Base-by-base conservation (phyloP, 2,329 filamentous ascomycete genomes). In the Fusarium tanahbumbuense region DNA sequence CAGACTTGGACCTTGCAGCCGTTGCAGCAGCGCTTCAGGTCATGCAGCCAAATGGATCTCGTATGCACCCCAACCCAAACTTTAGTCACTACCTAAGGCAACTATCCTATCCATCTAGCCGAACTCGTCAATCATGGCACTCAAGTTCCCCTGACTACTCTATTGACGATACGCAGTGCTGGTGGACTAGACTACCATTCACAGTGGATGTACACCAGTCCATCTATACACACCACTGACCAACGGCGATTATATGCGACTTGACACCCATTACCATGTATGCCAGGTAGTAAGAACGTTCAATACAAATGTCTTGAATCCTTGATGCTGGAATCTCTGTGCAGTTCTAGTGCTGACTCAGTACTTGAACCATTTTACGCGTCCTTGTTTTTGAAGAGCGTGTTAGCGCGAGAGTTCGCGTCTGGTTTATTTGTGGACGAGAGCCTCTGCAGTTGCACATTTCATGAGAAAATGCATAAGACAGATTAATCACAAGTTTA, bases 381-480 rank as follows among this genome's bases (percentile, higher is more conserved):
- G 16, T 18, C 9, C 10, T 37, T 6, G 16, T 37, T n/a, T 10
- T 37, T 4, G 5, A 8, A 10, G 16, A 9, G 5, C 8, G 16
- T 18, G 9, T 11, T n/a, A 6, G 3, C 16, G 9, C 5, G 34
- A 37, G 9, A n/a, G 16, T 11, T 6, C 9, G 9, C 9, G 34
- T n/a, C 16, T 4, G 5, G 16, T 18, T 16, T 3, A 10, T 3
- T 2, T 10, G 32, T 34, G 16, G 11, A 18, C 16, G 3, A 11
- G 1, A 18, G 34, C 9, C 18, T 37, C 34, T 37, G 0, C 9
- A 18, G 2, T 4, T n/a, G 9, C 34, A 11, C 5, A 37, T 37
- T 3, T n/a, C 1, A 37, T 4, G 11, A n/a, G 9, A 37, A 5
- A n/a, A 6, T n/a, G 9, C 2, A n/a, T 11, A n/a, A 37, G 16